phyloP scores from a whole-genome alignment of 495 filamentous ascomycete genomes.

The Hyaloscypha hepaticicola region DNA sequence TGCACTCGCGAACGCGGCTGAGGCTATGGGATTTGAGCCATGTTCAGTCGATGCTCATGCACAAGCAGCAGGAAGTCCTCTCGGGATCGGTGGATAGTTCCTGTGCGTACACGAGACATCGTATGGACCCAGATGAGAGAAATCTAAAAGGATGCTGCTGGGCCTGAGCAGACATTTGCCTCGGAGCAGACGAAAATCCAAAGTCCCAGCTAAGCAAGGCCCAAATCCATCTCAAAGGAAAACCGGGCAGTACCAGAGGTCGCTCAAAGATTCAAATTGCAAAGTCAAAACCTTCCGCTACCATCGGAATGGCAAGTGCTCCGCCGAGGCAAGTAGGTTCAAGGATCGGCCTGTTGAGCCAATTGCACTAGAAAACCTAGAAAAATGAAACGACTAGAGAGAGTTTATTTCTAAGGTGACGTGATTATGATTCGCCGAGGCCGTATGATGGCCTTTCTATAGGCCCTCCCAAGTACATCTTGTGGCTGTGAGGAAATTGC shows the following conservation, averaged over 20 bases:
- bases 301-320: not conserved
- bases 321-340: not conserved
- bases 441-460: not conserved
- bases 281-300: not conserved
- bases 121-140: constrained; percentile 20
- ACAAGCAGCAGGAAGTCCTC: constrained; percentile 8
- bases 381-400: constrained; percentile 6
- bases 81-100: constrained; percentile 17
- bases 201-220: not conserved
- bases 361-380: not conserved
- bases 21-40: constrained; percentile 6
- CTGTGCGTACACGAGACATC: constrained; percentile 12
- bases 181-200: not conserved
- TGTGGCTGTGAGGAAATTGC: not conserved
- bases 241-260: not conserved
- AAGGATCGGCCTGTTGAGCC: not conserved
- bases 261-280: not conserved
- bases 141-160: constrained; percentile 10
- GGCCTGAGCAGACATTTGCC: not conserved
- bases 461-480: not conserved
- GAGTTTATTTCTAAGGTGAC: not conserved
- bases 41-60: constrained; percentile 14
- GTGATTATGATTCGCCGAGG: not conserved
- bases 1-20: constrained; percentile 1
- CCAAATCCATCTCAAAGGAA: constrained; percentile 1